These are phyloP conservation scores for Teunomyces aglyptinius DNA, from an alignment of 805 yeast genomes.

Conservation along the genomic window DNA sequence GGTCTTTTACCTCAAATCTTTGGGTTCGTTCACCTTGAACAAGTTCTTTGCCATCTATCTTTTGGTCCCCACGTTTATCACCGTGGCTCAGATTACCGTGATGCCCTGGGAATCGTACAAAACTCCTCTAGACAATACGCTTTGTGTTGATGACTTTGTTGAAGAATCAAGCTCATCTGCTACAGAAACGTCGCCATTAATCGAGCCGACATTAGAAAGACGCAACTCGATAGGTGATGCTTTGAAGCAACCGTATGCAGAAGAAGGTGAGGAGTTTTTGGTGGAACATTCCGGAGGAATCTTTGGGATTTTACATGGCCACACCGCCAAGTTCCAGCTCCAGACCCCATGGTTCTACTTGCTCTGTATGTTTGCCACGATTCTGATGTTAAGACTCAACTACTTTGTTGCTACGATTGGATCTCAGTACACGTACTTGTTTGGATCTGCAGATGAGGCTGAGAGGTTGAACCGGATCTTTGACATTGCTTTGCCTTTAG, in stretches of 20 bases:
- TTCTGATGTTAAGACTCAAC: conserved; percentile 56
- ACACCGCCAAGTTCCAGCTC: conserved; percentile 48
- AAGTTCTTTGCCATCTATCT: conserved; percentile 48
- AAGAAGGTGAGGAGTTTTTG: conserved; percentile 44
- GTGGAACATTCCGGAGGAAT: conserved; percentile 42
- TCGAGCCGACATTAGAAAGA: conserved; percentile 21
- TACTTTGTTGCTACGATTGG: conserved; percentile 59
- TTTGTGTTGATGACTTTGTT: conserved; percentile 18
- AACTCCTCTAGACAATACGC: conserved; percentile 26
- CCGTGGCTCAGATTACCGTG: conserved; percentile 41
- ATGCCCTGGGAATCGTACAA: conserved; percentile 54
- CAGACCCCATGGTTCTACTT: conserved; percentile 52
- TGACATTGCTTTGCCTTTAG: conserved; percentile 55
- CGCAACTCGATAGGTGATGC: conserved; percentile 59
- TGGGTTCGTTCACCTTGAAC: conserved; percentile 36
- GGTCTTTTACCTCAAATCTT: conserved; percentile 32
- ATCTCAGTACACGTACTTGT: conserved; percentile 51
- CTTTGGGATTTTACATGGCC: conserved; percentile 55
- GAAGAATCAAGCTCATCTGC: conserved; percentile 1
- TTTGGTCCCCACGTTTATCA: conserved; percentile 49
- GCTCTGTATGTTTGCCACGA: conserved; percentile 50
- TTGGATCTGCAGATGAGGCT: conserved; percentile 38
- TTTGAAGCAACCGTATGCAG: conserved; percentile 50
- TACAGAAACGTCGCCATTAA: conserved; percentile 3
- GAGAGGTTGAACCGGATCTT: conserved; percentile 45